Base-by-base conservation (phyloP, 345 rosid genomes). In the Mangifera indica region DNA sequence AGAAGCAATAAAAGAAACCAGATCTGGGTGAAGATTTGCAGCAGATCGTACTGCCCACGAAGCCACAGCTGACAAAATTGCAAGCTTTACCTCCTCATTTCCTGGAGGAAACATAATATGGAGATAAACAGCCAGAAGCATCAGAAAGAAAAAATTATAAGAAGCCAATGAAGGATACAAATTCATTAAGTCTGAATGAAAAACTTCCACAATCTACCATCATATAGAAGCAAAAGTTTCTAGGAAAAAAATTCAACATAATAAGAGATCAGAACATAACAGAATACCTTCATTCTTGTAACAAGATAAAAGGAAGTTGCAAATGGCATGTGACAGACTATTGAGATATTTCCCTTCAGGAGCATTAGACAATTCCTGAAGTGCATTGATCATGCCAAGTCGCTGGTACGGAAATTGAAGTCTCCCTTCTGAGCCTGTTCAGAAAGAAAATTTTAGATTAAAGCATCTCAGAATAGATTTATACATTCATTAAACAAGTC, bases 351-450 rank as follows among this genome's bases (percentile, higher is more conserved):
- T 95, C 68, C 96, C 96, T 73, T 91, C 99, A 64, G 96, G 87
- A 74, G 92, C 91, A 82, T 73, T 78, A 67, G 96, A 87, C 75
- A 95, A 78, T 74, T 92, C 97, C 84, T 88, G 89, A 76, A 95
- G 74, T 40, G 90, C 88, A 79, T 81, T 86, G 69, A 95, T 67
- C 97, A 92, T 90, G 74, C 99, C 99, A 74, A 82, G 84, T 76
- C 98, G 89, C 77, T 95, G 99, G 76, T 90, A 84, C 63, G 97
- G 93, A 81, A 87, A 87, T 72, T 88, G 84, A 72, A 95, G 92
- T 72, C 98, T 88, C 70, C 99, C 99, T 75, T 95, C 99, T 44
- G 99, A 91, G 49, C 99, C 98, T 92, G 83, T 67, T 72, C 56
- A 79, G 45, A 72, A 67, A 60, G 45, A 75, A 75, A 57, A 18